Evolutionary conservation across 129 eudicot genomes (phyloP).

Genomic region (Flaveria robusta): DNA sequence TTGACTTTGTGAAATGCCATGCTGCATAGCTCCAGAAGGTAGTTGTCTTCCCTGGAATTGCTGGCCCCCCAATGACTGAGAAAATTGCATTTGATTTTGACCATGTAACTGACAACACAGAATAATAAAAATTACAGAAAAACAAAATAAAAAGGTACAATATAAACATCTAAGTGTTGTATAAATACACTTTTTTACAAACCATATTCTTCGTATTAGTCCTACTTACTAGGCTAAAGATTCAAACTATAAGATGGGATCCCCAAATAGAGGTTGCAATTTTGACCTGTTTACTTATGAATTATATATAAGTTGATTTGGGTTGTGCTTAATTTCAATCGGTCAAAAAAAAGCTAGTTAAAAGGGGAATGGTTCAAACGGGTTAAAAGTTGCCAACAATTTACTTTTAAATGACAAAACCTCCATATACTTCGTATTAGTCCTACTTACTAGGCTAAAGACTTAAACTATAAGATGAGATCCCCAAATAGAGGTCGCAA

Average conservation of each 20-base stretch:
- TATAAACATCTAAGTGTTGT: not conserved
- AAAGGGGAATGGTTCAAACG: too few relatives aligned
- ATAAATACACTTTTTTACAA: not conserved
- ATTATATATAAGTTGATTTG: too few relatives aligned
- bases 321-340: too few relatives aligned
- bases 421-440: too few relatives aligned
- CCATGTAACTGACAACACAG: constrained; percentile 62
- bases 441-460: not conserved
- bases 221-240: too few relatives aligned
- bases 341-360: too few relatives aligned
- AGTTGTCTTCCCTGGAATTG: constrained; percentile 87
- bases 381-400: too few relatives aligned
- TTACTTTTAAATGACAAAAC: too few relatives aligned
- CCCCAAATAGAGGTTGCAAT: too few relatives aligned
- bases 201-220: not conserved
- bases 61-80: constrained; percentile 81
- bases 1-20: constrained; percentile 76
- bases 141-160: constrained; percentile 6
- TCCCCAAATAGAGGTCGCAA: constrained; percentile 2
- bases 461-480: not conserved
- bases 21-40: constrained; percentile 75
- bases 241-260: too few relatives aligned
- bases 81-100: constrained; percentile 84
- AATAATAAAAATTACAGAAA: constrained; percentile 13
- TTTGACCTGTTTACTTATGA: too few relatives aligned